Evolutionary conservation across 164 flowering plant genomes (phyloP).

Genomic region (Hamamelis virginiana): DNA sequence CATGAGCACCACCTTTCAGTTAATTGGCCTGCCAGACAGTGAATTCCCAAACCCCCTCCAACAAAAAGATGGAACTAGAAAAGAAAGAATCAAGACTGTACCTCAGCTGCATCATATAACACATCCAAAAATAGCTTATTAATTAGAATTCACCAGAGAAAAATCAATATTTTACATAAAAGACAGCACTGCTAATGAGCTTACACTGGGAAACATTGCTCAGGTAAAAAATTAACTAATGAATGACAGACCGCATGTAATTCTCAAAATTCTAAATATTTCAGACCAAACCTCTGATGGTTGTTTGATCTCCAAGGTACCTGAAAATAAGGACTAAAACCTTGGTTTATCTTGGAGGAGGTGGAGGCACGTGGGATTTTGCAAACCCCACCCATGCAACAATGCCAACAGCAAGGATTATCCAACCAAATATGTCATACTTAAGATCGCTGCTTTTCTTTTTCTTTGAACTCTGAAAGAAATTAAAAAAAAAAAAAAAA

Average conservation of each 20-base stretch:
- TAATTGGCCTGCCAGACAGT: not conserved
- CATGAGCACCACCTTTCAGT: no score
- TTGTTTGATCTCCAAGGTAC: not conserved
- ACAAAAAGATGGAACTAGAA: not conserved
- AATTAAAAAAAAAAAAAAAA: not conserved
- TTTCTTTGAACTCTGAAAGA: constrained; percentile 53
- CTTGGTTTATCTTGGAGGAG: constrained; percentile 53
- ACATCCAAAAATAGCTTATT: not conserved
- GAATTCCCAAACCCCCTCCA: not conserved
- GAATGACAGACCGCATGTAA: not conserved
- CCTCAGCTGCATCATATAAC: not conserved
- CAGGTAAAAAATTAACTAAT: not conserved
- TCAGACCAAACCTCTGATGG: not conserved
- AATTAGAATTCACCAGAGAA: not conserved
- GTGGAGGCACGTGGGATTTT: constrained; percentile 58
- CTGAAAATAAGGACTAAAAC: not conserved
- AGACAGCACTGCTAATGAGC: not conserved
- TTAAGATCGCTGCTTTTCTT: constrained; percentile 60
- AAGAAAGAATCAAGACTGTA: not conserved
- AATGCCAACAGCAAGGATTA: constrained; percentile 69
- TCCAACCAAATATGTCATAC: constrained; percentile 81
- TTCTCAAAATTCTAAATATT: not conserved
- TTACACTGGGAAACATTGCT: not conserved
- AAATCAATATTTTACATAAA: not conserved
- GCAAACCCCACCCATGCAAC: constrained; percentile 71